Evolutionary conservation across 2,329 filamentous ascomycete species (phyloP).

Genomic region (Cordyceps pruinosa): DNA sequence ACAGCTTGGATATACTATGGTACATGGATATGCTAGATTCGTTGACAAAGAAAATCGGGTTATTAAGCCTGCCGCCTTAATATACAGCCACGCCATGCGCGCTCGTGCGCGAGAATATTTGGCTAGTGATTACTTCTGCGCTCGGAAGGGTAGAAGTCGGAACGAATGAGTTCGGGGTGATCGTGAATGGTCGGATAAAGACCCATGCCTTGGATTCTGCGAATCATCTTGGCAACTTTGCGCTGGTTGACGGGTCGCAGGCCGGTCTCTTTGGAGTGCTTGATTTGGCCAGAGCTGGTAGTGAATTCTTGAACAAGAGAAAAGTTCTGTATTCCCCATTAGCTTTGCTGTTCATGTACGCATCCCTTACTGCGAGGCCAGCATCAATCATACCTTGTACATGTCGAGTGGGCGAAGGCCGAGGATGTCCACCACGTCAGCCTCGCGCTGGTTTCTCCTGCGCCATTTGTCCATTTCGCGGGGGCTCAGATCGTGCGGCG

Average conservation of each 20-base stretch:
- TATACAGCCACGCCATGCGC: neutral
- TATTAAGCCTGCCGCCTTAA: neutral
- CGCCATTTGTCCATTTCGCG: constrained; percentile 79
- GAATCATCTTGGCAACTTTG: constrained; percentile 85
- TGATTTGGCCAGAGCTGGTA: constrained; percentile 78
- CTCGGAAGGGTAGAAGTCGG: constrained; percentile 24
- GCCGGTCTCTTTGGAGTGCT: constrained; percentile 66
- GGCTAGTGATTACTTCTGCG: neutral
- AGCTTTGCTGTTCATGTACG: neutral
- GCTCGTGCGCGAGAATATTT: neutral
- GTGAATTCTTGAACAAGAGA: constrained; percentile 85
- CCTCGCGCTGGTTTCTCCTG: constrained; percentile 46
- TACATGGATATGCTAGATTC: constrained; percentile 10
- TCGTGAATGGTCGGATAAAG: constrained; percentile 85
- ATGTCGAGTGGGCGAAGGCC: constrained; percentile 73
- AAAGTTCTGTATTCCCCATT: constrained; percentile 64
- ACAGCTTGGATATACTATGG: neutral
- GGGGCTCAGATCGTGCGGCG: constrained; percentile 77
- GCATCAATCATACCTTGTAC: constrained; percentile 61
- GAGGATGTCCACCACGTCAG: constrained; percentile 73
- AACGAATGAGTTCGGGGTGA: constrained; percentile 72
- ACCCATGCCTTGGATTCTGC: constrained; percentile 81
- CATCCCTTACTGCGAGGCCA: neutral
- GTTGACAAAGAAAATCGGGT: neutral
- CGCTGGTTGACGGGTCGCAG: constrained; percentile 85